A percentile compares a stretch with the other conserved stretches of the same genome.
phyloP scores from a whole-genome alignment of 192 early-diverging fungal species.

The Cetraspora pellucida region DNA sequence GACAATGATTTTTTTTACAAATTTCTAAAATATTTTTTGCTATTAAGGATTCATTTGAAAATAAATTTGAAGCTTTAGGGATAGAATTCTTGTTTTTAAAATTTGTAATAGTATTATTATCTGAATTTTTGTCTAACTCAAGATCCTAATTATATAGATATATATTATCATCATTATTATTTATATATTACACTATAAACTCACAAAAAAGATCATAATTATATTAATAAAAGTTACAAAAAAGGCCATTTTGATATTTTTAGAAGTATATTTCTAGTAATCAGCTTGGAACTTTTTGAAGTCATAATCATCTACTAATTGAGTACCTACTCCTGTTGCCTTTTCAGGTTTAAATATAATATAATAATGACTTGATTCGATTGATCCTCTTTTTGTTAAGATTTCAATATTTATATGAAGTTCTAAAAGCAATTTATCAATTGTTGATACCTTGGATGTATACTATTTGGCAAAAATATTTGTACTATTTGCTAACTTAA shows the following conservation, averaged over 20 bases:
- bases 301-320: background rate
- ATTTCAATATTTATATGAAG: background rate
- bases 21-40: background rate
- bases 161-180: background rate
- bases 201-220: background rate
- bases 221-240: background rate
- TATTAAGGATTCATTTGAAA: background rate
- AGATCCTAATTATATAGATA: background rate
- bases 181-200: background rate
- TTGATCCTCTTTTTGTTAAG: background rate
- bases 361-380: background rate
- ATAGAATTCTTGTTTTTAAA: background rate
- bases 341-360: background rate
- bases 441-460: too few species aligned
- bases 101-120: background rate
- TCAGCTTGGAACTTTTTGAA: background rate
- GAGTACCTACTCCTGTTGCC: background rate
- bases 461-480: too few species aligned
- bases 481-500: too few species aligned
- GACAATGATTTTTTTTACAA: background rate
- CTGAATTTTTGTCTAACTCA: background rate
- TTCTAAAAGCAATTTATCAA: too few species aligned
- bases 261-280: background rate
- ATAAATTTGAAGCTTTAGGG: background rate
- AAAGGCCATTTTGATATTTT: background rate